Conservation (phyloP, 768 basidiomycete genomes). For the Paxillus involutus region DNA sequence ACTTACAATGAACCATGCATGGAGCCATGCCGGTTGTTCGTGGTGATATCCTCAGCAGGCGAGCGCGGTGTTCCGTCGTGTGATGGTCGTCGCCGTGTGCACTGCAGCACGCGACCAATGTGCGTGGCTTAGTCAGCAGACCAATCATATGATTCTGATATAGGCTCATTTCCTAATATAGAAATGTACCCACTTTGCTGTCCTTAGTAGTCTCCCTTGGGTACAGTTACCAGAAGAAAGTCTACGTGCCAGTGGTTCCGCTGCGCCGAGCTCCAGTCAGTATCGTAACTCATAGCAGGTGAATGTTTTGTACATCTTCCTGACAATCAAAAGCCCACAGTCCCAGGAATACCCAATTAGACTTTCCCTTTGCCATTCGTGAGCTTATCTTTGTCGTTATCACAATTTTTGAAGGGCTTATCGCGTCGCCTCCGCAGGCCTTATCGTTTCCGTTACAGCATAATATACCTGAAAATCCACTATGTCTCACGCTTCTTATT, state of each 20-base stretch:
- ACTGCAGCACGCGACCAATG: too few species aligned
- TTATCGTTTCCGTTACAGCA: constrained; percentile 37
- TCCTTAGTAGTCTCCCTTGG: constrained; percentile 1
- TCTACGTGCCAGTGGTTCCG: not conserved
- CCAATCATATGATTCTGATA: constrained; percentile 28
- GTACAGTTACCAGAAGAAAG: not conserved
- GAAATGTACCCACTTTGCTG: constrained; percentile 10
- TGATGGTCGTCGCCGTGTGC: too few species aligned
- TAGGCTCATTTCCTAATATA: constrained; percentile 17
- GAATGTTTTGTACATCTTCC: not conserved
- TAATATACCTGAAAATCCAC: constrained; percentile 29
- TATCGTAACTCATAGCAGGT: not conserved
- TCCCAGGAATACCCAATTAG: constrained; percentile 26
- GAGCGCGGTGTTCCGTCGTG: too few species aligned
- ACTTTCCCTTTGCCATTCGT: constrained; percentile 11
- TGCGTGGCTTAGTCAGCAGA: constrained; percentile 23
- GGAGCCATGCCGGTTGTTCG: not conserved
- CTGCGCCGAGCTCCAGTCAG: not conserved
- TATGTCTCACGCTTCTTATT: constrained; percentile 76
- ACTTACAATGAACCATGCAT: too few species aligned
- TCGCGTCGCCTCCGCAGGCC: constrained; percentile 23
- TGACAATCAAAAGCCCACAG: not conserved
- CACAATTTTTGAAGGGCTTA: constrained; percentile 25
- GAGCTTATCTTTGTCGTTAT: constrained; percentile 30
- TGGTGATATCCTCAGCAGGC: too few species aligned